Base-by-base conservation (phyloP, 1,139 yeast species). In the Hyphopichia khmerensis region DNA sequence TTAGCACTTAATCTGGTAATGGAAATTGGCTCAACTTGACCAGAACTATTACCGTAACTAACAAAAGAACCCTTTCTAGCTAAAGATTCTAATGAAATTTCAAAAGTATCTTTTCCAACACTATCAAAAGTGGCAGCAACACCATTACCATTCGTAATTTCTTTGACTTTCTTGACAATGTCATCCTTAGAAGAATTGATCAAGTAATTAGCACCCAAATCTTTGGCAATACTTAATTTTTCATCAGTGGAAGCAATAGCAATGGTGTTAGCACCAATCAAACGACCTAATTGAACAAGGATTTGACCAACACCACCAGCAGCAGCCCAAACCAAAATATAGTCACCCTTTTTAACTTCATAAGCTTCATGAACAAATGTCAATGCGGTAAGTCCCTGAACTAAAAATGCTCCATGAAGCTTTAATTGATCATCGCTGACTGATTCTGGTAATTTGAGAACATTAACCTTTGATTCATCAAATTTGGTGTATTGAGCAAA, bases 231-330 rank as follows among this genome's bases (percentile, higher is more conserved):
- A 30, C 67, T 57, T 50, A 84, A 66, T 59, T 86, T 85, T 43
- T 79, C 95, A 10, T 74, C 77, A 10, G 88, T 72, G 1, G 96
- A 87, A 3, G 95, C 93, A 33, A 87, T 72, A 2, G 95, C 96
- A 65, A 91, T 89, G 39, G 83, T 91, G 48, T 79, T 82, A 3
- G 89, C 96, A 21, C 96, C 95, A 40, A 69, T 69, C 23, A 63
- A 64, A 29, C 73, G 59, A 41, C 83, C 67, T 62, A 89, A 65
- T 63, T 89, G 96, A 36, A 75, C 72, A 42, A 88, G 63, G 14
- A 87, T 52, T 41, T 79, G 73, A 2, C 97, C 97, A 40, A 87
- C 93, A 44, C 97, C 96, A 40, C 97, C 97, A 8, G 96, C 96
- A 15, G 96, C 96, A 1, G 97, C 97, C 72, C 91, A 89, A 30